Evolutionary conservation across 78 protist genomes (phyloP).

Genomic region (Bodo saltans): DNA sequence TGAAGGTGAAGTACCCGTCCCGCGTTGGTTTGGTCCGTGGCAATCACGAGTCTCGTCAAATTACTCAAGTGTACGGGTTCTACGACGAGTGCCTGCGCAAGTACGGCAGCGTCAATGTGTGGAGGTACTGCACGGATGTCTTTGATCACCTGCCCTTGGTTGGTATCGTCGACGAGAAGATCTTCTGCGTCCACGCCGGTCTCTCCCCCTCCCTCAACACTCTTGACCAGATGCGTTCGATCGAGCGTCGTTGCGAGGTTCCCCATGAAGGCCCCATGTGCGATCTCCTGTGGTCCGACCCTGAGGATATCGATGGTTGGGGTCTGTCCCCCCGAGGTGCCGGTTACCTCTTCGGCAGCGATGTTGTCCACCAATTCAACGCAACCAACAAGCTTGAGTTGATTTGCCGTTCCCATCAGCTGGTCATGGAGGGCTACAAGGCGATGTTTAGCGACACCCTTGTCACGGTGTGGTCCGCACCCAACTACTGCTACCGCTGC

Average conservation of each 20-base stretch:
- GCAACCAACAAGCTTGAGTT: conserved; percentile 71
- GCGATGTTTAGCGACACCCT: conserved; percentile 87
- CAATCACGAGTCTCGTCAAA: conserved; percentile 99
- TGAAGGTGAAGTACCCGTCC: conserved; percentile 95
- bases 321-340: conserved; percentile 97
- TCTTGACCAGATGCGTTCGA: conserved; percentile 90
- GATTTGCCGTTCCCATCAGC: conserved; percentile 98
- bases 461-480: conserved; percentile 99
- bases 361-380: conserved; percentile 86
- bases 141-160: conserved; percentile 95
- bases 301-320: conserved; percentile 94
- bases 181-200: conserved; percentile 99
- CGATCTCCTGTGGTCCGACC: conserved; percentile 99
- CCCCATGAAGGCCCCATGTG: conserved; percentile 99
- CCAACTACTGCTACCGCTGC: conserved; percentile 94
- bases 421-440: conserved; percentile 98
- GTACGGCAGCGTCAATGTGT: conserved; percentile 93
- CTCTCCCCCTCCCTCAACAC: conserved; percentile 90
- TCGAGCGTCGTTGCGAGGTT: conserved; percentile 94
- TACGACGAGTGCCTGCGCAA: conserved; percentile 98
- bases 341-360: conserved; percentile 97
- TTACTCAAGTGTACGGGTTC: conserved; percentile 99
- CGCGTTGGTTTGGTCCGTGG: conserved; percentile 96
- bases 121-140: conserved; percentile 96
- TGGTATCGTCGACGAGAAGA: conserved; percentile 86